Percentiles rank a stretch among this genome's conserved stretches.
These are phyloP conservation scores for Rubia peregrina DNA, from an alignment of 305 asterid genomes.

Conservation along the genomic window DNA sequence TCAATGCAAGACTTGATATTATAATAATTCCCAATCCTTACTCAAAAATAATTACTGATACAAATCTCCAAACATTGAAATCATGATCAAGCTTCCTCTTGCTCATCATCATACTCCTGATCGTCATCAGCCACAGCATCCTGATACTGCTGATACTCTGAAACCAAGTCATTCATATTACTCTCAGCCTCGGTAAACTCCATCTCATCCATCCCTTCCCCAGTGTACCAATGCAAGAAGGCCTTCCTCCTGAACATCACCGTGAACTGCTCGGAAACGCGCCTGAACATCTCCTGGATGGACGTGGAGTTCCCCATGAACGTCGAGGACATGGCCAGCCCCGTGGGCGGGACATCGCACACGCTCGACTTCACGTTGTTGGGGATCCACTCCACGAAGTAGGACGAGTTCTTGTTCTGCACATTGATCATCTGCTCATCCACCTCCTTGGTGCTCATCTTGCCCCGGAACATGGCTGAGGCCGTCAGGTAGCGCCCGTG, in stretches of 20 bases:
- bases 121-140: constrained; percentile 38
- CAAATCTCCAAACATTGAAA: not conserved
- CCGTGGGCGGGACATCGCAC: constrained; percentile 44
- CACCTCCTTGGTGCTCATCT: constrained; percentile 38
- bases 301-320: constrained; percentile 48
- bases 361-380: constrained; percentile 47
- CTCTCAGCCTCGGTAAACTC: constrained; percentile 42
- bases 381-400: constrained; percentile 46
- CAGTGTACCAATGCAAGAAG: constrained; percentile 45
- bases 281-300: constrained; percentile 48
- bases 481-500: constrained; percentile 36
- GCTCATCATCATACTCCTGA: constrained; percentile 30
- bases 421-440: constrained; percentile 43
- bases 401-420: constrained; percentile 44
- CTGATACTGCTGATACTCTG: constrained; percentile 46
- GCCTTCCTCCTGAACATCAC: constrained; percentile 45
- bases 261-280: constrained; percentile 46
- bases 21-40: not conserved
- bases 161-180: constrained; percentile 46
- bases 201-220: constrained; percentile 46
- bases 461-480: constrained; percentile 39
- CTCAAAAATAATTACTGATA: not conserved
- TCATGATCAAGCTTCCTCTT: constrained; percentile 7
- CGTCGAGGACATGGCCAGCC: constrained; percentile 40
- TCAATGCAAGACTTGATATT: not conserved